Evolutionary conservation across 495 filamentous ascomycete genomes (phyloP).

Genomic region (Aeminium ludgeri): DNA sequence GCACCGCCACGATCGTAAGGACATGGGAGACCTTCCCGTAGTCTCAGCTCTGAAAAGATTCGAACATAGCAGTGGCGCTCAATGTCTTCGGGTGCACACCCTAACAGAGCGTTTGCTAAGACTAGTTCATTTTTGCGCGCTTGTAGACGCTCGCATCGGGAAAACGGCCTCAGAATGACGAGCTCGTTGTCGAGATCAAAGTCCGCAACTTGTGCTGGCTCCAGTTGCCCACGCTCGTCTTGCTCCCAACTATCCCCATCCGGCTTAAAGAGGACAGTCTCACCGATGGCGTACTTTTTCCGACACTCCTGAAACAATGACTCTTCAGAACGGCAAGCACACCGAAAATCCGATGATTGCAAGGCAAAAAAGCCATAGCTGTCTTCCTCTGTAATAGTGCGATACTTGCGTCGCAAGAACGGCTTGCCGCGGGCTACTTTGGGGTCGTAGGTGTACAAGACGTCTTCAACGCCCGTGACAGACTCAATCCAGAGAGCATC

Average conservation of each 20-base stretch:
- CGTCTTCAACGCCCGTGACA: slow-evolving; percentile 34
- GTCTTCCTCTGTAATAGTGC: slow-evolving; percentile 24
- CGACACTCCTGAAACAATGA: slow-evolving; percentile 7
- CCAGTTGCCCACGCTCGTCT: slow-evolving; percentile 23
- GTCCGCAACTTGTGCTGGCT: slow-evolving; percentile 38
- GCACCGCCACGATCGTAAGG: slow-evolving; percentile 49
- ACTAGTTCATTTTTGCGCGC: slow-evolving; percentile 49
- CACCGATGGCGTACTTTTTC: slow-evolving; percentile 29
- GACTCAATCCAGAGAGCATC: slow-evolving; percentile 29
- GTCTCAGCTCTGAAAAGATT: slow-evolving; percentile 29
- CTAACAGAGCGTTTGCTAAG: slow-evolving; percentile 38
- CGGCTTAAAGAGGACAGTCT: slow-evolving; percentile 33
- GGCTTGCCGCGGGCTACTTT: slow-evolving; percentile 15
- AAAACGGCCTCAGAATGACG: slow-evolving; percentile 31
- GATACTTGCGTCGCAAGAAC: slow-evolving; percentile 52
- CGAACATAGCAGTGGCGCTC: slow-evolving; percentile 45
- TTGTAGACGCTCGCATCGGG: slow-evolving; percentile 15
- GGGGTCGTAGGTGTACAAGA: slow-evolving; percentile 31
- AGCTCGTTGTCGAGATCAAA: slow-evolving; percentile 24
- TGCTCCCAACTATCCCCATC: slow-evolving; percentile 4
- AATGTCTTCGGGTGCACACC: no score
- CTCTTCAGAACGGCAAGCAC: slow-evolving; percentile 16
- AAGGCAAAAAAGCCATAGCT: slow-evolving; percentile 37
- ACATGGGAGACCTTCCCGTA: slow-evolving; percentile 30
- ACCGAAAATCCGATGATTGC: slow-evolving; percentile 27